Conservation (phyloP, 192 early-diverging fungal genomes). For the Coemansia sp. region DNA sequence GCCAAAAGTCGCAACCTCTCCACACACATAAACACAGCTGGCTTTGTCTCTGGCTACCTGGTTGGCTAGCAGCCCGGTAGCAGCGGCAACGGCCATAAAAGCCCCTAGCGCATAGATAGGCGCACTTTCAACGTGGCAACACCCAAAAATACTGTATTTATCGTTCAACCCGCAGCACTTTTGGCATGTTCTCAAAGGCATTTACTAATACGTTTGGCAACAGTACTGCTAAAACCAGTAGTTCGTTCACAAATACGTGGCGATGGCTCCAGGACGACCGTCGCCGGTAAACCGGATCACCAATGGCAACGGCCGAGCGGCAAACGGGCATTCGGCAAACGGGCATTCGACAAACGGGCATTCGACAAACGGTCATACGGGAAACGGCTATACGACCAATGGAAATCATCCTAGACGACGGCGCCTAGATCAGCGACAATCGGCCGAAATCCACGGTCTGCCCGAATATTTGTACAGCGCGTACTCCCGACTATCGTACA, state of each 20-base stretch:
- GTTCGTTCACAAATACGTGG: background rate
- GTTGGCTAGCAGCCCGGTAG: no score
- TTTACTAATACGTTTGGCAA: no score
- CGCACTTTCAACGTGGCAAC: background rate
- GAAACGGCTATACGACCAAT: background rate
- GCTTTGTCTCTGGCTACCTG: background rate
- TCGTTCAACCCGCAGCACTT: background rate
- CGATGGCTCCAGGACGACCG: slow-evolving; percentile 28
- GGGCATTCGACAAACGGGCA: background rate
- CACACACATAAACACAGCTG: background rate
- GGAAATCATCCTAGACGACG: slow-evolving; percentile 4
- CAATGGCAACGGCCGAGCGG: slow-evolving; percentile 9
- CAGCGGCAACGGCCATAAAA: no score
- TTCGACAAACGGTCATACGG: no score
- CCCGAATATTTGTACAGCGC: slow-evolving; percentile 35
- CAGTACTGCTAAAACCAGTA: background rate
- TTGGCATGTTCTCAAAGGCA: no score
- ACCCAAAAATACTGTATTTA: background rate
- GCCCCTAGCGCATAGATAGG: no score
- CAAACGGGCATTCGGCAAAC: background rate
- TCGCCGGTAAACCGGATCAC: slow-evolving; percentile 7
- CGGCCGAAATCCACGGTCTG: slow-evolving; percentile 12
- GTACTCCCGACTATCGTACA: slow-evolving; percentile 16
- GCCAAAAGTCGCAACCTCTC: background rate
- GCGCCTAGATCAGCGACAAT: slow-evolving; percentile 3